Conservation (phyloP, 176 grass and related monocot species). For the Musa beccarii region DNA sequence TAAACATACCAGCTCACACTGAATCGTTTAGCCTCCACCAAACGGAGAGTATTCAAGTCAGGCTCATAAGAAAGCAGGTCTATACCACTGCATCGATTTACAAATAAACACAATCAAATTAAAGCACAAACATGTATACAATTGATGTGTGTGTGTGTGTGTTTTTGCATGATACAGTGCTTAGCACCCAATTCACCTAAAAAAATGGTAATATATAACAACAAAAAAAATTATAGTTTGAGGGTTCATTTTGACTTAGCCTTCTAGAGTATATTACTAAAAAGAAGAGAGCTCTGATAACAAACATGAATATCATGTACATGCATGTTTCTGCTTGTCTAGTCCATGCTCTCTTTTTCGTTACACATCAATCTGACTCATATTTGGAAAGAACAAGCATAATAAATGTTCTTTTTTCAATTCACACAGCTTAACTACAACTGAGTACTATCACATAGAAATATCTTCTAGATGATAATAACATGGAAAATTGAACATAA, state of each 20-base stretch:
- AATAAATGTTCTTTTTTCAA: background rate
- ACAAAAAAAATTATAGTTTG: too few species aligned
- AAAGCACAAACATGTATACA: conserved; percentile 12
- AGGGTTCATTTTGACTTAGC: too few species aligned
- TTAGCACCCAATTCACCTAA: background rate
- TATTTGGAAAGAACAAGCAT: background rate
- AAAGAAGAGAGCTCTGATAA: background rate
- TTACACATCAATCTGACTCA: background rate
- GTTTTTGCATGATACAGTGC: background rate
- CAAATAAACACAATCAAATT: conserved; percentile 15
- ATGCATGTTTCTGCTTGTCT: background rate
- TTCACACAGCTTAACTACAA: background rate
- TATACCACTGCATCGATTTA: conserved; percentile 55
- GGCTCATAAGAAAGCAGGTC: conserved; percentile 77
- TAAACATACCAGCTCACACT: conserved; percentile 86
- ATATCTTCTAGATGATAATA: background rate
- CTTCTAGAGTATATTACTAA: background rate
- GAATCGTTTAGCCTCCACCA: conserved; percentile 70
- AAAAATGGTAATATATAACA: background rate
- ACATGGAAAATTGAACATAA: background rate
- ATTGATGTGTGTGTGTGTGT: too few species aligned
- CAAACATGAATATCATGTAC: background rate
- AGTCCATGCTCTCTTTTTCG: background rate
- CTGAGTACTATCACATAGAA: background rate
- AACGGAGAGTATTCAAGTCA: conserved; percentile 51